Percentiles rank a stretch among this genome's conserved stretches.
These are phyloP conservation scores for Kwoniella bestiolae DNA, from an alignment of 768 basidiomycete species.

Conservation along the genomic window DNA sequence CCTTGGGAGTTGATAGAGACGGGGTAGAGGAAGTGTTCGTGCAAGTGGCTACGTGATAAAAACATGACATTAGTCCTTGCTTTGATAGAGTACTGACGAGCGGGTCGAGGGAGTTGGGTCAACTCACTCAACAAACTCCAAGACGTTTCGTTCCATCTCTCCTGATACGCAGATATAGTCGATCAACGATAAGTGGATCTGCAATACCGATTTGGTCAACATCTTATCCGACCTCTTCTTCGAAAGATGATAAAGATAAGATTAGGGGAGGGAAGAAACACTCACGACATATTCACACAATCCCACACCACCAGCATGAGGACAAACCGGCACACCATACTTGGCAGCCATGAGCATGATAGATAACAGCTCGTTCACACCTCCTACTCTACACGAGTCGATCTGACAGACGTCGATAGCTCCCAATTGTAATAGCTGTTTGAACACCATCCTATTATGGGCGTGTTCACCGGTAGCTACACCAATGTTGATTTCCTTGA, in stretches of 20 bases:
- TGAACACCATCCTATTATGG: conserved; percentile 82
- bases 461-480: conserved; percentile 95
- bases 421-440: conserved; percentile 81
- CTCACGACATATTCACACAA: conserved; percentile 86
- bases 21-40: conserved; percentile 89
- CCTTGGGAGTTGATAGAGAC: conserved; percentile 84
- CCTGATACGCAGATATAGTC: conserved; percentile 93
- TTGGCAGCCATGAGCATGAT: conserved; percentile 90
- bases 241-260: no score
- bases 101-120: not conserved
- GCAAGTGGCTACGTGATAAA: conserved; percentile 77
- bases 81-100: not conserved
- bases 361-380: conserved; percentile 89
- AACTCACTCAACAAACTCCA: conserved; percentile 62
- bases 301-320: conserved; percentile 93
- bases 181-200: conserved; percentile 68
- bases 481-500: conserved; percentile 79
- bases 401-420: conserved; percentile 96
- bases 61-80: no score
- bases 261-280: no score
- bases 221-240: no score
- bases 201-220: not conserved
- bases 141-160: conserved; percentile 89
- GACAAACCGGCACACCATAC: conserved; percentile 85
- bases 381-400: conserved; percentile 89